Conservation (phyloP, 768 basidiomycete species). For the Mycena sanguinolenta region DNA sequence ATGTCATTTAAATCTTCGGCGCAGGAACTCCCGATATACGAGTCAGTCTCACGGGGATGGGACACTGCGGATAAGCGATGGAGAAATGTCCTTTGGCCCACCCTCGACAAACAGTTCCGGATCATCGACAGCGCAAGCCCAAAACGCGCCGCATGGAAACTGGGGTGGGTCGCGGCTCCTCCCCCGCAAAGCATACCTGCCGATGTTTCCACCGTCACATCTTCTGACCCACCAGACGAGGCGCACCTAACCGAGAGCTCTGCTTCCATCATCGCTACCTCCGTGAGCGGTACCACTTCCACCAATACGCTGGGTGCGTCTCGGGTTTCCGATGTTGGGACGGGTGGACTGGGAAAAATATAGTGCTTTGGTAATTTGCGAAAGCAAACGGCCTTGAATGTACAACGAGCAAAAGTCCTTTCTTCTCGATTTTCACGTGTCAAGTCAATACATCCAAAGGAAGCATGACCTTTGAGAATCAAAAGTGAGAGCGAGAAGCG, state of each 20-base stretch:
- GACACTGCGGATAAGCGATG: slow-evolving; percentile 3
- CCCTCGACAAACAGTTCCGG: background rate
- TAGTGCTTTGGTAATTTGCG: too few species aligned
- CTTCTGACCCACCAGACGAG: background rate
- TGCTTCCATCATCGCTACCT: background rate
- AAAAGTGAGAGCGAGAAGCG: too few species aligned
- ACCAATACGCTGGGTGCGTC: too few species aligned
- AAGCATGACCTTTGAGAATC: too few species aligned
- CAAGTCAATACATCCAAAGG: too few species aligned
- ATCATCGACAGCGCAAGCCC: background rate
- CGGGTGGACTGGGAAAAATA: too few species aligned
- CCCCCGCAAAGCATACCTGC: too few species aligned
- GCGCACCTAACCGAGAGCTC: background rate
- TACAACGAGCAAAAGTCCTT: too few species aligned
- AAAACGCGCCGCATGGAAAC: slow-evolving; percentile 8
- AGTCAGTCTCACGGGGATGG: slow-evolving; percentile 15
- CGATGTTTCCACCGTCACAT: background rate
- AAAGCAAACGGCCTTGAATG: too few species aligned
- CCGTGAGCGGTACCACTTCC: too few species aligned
- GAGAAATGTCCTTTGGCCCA: slow-evolving; percentile 14
- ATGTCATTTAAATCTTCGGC: background rate
- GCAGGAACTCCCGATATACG: background rate
- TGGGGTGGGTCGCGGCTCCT: background rate
- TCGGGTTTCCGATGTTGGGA: too few species aligned
- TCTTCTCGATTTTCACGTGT: too few species aligned